Percentiles rank a stretch among this genome's conserved stretches.
Conservation (phyloP, 257 asterid genomes). For the Cynanchum wilfordii region DNA sequence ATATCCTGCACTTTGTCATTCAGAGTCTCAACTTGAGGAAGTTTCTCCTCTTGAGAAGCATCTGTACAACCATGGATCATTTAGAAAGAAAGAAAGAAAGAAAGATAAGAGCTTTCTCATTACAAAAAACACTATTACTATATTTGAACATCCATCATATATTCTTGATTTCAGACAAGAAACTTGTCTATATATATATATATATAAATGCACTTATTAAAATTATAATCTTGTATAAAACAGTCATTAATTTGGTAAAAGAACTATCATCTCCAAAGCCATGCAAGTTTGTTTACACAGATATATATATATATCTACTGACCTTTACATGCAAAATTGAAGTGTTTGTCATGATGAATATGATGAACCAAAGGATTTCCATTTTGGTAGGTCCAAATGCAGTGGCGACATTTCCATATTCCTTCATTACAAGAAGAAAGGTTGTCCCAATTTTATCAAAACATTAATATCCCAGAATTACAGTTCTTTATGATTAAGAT, state of each 20-base stretch:
- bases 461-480: slow-evolving; percentile 13
- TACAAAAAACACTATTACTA: neutral
- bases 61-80: slow-evolving; percentile 8
- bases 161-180: neutral
- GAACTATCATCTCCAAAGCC: neutral
- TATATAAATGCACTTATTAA: too few species aligned
- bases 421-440: slow-evolving; percentile 26
- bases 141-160: neutral
- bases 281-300: neutral
- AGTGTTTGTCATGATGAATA: slow-evolving; percentile 25
- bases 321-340: slow-evolving; percentile 32
- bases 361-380: slow-evolving; percentile 30
- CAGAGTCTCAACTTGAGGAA: slow-evolving; percentile 15
- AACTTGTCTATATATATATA: neutral
- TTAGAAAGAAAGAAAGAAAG: neutral
- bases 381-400: slow-evolving; percentile 44
- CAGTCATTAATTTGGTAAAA: neutral
- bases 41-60: slow-evolving; percentile 10
- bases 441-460: slow-evolving; percentile 13
- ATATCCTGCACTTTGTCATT: slow-evolving; percentile 14
- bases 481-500: neutral
- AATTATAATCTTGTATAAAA: neutral
- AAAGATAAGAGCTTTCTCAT: neutral
- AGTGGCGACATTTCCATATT: slow-evolving; percentile 51
- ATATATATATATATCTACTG: slow-evolving; percentile 12